Evolutionary conservation across 2,329 filamentous ascomycete species (phyloP).

Genomic region (Aureobasidium lini): DNA sequence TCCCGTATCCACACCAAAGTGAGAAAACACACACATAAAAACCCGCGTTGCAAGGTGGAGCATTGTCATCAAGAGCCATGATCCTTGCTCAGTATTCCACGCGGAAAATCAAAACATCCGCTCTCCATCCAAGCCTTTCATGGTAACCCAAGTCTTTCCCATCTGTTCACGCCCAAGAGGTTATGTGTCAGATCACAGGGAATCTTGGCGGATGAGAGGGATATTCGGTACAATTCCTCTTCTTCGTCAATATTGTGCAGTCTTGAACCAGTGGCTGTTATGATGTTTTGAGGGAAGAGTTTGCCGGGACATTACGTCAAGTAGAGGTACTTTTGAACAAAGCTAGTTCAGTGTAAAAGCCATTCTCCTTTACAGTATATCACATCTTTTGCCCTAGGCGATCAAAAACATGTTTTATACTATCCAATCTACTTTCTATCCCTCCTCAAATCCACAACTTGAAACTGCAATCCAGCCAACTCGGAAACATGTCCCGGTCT

Average conservation of each 20-base stretch:
- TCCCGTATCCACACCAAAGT: conserved; percentile 7
- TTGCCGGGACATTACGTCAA: conserved; percentile 8
- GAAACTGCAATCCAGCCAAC: conserved; percentile 49
- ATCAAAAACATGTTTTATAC: background rate
- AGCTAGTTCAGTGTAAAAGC: no score
- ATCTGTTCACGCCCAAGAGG: background rate
- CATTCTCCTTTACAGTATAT: background rate
- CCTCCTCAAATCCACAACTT: conserved; percentile 56
- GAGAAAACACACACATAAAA: background rate
- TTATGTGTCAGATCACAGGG: background rate
- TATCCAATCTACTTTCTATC: background rate
- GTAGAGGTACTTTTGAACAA: no score
- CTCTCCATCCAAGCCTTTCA: background rate
- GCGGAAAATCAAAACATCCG: conserved; percentile 36
- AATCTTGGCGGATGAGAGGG: background rate
- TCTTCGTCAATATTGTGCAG: background rate
- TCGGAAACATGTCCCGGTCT: conserved; percentile 53
- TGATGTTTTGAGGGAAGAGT: background rate
- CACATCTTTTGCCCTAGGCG: no score
- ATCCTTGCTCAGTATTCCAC: conserved; percentile 48
- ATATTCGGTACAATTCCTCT: background rate
- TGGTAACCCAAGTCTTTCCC: background rate
- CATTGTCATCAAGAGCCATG: conserved; percentile 41
- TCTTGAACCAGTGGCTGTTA: background rate
- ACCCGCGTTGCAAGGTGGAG: conserved; percentile 45